These are phyloP conservation scores for Euphrasia confusa DNA, from an alignment of 257 asterid genomes.

Conservation along the genomic window DNA sequence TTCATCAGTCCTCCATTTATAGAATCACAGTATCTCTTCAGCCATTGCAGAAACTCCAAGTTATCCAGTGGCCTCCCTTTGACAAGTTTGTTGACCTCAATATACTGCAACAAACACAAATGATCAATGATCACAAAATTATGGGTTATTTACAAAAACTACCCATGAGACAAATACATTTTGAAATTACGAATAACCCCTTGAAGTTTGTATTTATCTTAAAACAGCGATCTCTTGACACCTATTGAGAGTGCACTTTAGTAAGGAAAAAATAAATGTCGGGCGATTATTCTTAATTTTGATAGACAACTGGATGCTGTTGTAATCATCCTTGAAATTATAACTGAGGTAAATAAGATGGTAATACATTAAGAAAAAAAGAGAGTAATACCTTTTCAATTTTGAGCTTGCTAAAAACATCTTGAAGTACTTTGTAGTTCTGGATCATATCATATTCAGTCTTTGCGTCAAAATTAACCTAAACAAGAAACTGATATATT, in stretches of 20 bases:
- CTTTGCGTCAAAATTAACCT: conserved; percentile 95
- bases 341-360: background rate
- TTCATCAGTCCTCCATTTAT: conserved; percentile 80
- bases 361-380: background rate
- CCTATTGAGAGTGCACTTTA: background rate
- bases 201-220: background rate
- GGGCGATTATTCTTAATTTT: background rate
- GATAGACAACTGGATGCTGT: background rate
- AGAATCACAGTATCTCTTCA: conserved; percentile 88
- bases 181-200: background rate
- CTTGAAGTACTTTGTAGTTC: conserved; percentile 95
- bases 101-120: conserved; percentile 50
- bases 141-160: background rate
- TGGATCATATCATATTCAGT: conserved; percentile 94
- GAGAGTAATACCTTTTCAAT: conserved; percentile 56
- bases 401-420: conserved; percentile 83
- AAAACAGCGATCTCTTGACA: background rate
- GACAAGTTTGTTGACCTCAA: conserved; percentile 86
- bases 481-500: conserved; percentile 10
- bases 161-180: background rate
- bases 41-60: conserved; percentile 94
- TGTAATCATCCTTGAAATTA: background rate
- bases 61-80: conserved; percentile 90
- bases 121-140: background rate
- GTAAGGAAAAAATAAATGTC: background rate